Percentiles rank a stretch among this genome's conserved stretches.
These are phyloP conservation scores for Leccinum variicolor DNA, from an alignment of 768 basidiomycete species.

Conservation along the genomic window DNA sequence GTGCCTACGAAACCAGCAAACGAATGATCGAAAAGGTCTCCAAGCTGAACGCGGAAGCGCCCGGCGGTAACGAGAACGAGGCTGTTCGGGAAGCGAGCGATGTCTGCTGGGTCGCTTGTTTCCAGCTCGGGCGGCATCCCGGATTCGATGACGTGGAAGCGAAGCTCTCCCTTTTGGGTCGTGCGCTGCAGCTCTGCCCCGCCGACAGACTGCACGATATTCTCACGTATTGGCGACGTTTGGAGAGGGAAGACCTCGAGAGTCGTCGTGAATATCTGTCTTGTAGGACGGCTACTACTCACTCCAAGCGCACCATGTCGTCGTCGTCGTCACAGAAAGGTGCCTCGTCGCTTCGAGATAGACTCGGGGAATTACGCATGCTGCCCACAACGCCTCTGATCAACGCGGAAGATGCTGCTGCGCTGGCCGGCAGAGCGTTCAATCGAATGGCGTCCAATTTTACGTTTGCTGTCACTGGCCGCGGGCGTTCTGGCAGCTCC, in stretches of 20 bases:
- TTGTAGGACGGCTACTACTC: conserved; percentile 14
- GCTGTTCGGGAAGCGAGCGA: conserved; percentile 61
- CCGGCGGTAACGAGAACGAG: conserved; percentile 34
- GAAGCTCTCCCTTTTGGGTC: conserved; percentile 70
- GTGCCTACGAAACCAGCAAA: conserved; percentile 69
- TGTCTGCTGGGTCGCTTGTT: conserved; percentile 89
- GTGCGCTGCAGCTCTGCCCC: conserved; percentile 85
- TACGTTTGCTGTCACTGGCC: conserved; percentile 59
- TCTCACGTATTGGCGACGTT: conserved; percentile 70
- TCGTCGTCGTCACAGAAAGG: conserved; percentile 31
- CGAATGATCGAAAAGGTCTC: conserved; percentile 65
- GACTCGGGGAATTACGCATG: conserved; percentile 66
- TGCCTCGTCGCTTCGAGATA: conserved; percentile 53
- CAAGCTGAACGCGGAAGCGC: conserved; percentile 39
- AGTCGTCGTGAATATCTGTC: conserved; percentile 44
- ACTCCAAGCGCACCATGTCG: conserved; percentile 10
- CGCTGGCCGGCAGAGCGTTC: conserved; percentile 77
- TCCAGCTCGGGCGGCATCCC: conserved; percentile 79
- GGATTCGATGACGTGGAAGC: conserved; percentile 68
- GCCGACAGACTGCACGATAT: conserved; percentile 74
- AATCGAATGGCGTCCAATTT: conserved; percentile 72
- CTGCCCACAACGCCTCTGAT: conserved; percentile 67
- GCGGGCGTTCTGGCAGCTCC: conserved; percentile 22
- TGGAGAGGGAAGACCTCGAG: conserved; percentile 65
- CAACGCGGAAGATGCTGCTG: conserved; percentile 75